Evolutionary conservation across 805 yeast genomes (phyloP), one percentile per base, ranked within the genome.

Genomic region (Ogataea methanolica): DNA sequence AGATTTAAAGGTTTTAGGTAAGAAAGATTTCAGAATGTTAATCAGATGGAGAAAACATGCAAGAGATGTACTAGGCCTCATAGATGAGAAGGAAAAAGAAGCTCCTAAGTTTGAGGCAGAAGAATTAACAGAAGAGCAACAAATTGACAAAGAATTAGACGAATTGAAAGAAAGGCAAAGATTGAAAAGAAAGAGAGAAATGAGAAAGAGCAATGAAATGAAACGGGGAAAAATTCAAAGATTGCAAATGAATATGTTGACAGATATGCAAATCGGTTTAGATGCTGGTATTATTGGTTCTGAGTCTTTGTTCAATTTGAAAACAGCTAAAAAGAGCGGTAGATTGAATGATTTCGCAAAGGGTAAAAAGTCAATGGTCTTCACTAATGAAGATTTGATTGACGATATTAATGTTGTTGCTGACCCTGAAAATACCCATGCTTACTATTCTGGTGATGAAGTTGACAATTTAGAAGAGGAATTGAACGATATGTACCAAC

Each of bases 231-330:
- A 92, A 63, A 79, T 92, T 42, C 74, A 78, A 42, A 80, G 98
- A 71, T 84, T 89, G 87, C 97, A 94, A 70, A 84, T 94, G 92
- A 88, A 88, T 66, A 91, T 94, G 96, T 73, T 87, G 49, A 88
- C 97, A 6, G 96, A 96, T 61, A 80, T 78, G 71, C 96, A 90
- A 61, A 82, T 94, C 53, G 97, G 98, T 77, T 74, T 88, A 46
- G 99, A 94, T 63, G 96, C 97, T 16, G 92, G 88, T 16, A 78
- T 78, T 45, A 73, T 80, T 50, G 96, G 94, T 35, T 75, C 85
- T 46, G 91, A 86, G 49, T 78, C 91, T 1, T 71, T 89, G 49
- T 94, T 94, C 72, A 88, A 84, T 61, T 74, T 94, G 63, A 85
- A 82, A 60, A 69, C 78, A n/a, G 97, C 97, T 4, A 88, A 88